These are phyloP conservation scores for Giardia muris DNA, from an alignment of 208 protist species.

Conservation along the genomic window DNA sequence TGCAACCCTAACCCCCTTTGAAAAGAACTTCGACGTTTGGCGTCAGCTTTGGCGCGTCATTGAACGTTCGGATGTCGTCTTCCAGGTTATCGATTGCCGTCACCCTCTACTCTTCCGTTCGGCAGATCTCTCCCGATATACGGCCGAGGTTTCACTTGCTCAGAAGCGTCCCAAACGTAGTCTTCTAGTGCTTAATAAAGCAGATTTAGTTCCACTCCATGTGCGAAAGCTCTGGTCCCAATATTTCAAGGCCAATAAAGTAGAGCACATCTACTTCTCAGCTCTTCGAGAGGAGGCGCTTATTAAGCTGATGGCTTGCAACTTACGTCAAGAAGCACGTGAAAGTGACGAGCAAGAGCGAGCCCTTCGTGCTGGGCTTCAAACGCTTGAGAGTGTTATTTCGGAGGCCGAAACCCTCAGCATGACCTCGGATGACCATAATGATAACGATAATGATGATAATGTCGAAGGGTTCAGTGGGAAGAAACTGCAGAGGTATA, in stretches of 20 bases:
- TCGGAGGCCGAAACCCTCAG: neutral
- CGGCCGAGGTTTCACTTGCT: neutral
- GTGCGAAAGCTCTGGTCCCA: slow-evolving; percentile 27
- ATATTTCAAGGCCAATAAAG: slow-evolving; percentile 31
- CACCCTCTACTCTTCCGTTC: slow-evolving; percentile 38
- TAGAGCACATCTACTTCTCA: slow-evolving; percentile 30
- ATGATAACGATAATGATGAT: neutral
- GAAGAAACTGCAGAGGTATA: neutral
- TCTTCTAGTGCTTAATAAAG: slow-evolving; percentile 41
- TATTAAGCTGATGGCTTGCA: neutral
- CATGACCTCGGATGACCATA: neutral
- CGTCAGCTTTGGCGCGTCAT: slow-evolving; percentile 46
- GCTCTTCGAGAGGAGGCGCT: slow-evolving; percentile 27
- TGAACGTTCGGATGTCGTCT: slow-evolving; percentile 38
- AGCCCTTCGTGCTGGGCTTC: neutral
- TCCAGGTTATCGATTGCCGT: slow-evolving; percentile 42
- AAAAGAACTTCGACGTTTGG: slow-evolving; percentile 42
- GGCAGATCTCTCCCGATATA: slow-evolving; percentile 34
- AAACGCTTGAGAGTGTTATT: neutral
- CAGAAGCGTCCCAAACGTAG: neutral
- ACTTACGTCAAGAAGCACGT: neutral
- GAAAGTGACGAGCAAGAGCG: neutral
- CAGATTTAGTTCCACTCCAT: slow-evolving; percentile 34
- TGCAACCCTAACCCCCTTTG: slow-evolving; percentile 36
- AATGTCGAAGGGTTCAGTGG: too few relatives aligned